Evolutionary conservation across 768 basidiomycete genomes (phyloP).

Genomic region (Pluteus cervinus): DNA sequence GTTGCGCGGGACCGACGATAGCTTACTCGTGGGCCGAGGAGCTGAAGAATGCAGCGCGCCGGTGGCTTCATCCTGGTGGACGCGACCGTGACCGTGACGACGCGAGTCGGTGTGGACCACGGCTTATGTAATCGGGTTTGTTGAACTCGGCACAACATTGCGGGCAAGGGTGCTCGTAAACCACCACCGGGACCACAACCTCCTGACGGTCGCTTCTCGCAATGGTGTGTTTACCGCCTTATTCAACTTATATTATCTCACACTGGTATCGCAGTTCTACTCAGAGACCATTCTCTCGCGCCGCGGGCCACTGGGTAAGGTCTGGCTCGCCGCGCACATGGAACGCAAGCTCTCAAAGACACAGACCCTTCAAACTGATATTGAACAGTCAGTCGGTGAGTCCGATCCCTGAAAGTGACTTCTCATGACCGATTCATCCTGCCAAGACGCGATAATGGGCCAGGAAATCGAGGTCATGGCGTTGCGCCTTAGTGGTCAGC

Average conservation of each 20-base stretch:
- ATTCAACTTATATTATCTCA: conserved; percentile 9
- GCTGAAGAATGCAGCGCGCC: too few species aligned
- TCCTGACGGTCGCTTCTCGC: too few species aligned
- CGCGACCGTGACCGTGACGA: too few species aligned
- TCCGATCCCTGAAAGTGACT: conserved; percentile 7
- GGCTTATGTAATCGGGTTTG: too few species aligned
- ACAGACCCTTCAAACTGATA: conserved; percentile 91
- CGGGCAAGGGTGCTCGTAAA: too few species aligned
- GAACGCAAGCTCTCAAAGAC: conserved; percentile 96
- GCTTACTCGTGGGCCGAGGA: too few species aligned
- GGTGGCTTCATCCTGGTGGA: too few species aligned
- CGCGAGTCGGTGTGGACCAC: too few species aligned
- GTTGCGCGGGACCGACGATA: too few species aligned
- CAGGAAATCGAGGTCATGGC: conserved; percentile 93
- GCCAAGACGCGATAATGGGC: conserved; percentile 82
- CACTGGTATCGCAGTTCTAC: conserved; percentile 55
- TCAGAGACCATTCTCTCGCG: conserved; percentile 92
- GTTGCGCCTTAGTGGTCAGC: conserved; percentile 91
- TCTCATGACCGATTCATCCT: neutral
- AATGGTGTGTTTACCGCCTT: conserved; percentile 3
- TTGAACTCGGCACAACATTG: too few species aligned
- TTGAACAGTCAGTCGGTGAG: conserved; percentile 88
- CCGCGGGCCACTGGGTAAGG: conserved; percentile 89
- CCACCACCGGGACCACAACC: too few species aligned
- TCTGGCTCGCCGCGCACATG: conserved; percentile 99